Conservation (phyloP, 1,284 basidiomycete genomes). For the Fomitopsis palustris region DNA sequence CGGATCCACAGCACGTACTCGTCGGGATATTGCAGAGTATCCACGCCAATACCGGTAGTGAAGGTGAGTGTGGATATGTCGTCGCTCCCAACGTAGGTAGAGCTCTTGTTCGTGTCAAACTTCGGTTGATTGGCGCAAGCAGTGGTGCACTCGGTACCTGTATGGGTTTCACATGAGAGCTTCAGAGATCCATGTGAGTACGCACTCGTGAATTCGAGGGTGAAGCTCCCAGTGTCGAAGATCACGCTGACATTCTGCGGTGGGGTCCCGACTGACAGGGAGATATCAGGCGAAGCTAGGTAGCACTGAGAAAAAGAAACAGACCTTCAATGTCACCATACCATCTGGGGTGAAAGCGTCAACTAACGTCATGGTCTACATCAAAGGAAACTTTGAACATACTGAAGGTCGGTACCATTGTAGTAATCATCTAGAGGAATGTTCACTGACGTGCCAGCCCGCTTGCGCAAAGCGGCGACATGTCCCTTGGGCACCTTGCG, state of each 20-base stretch:
- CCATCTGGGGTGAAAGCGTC: constrained; percentile 31
- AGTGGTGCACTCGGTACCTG: constrained; percentile 39
- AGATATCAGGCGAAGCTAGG: neutral
- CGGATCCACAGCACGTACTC: constrained; percentile 39
- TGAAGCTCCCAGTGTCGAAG: constrained; percentile 46
- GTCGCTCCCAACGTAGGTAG: constrained; percentile 44
- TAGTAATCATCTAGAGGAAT: constrained; percentile 45
- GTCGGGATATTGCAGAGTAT: constrained; percentile 40
- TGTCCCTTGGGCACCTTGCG: constrained; percentile 24
- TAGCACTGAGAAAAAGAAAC: neutral
- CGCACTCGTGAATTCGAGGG: constrained; percentile 44
- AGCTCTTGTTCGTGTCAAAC: constrained; percentile 43
- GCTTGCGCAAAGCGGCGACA: constrained; percentile 12
- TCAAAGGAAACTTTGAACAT: neutral
- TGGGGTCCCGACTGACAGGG: constrained; percentile 38
- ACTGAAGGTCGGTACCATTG: constrained; percentile 45
- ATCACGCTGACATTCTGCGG: constrained; percentile 44
- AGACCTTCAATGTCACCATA: constrained; percentile 36
- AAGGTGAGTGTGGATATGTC: constrained; percentile 39
- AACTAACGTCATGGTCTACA: constrained; percentile 20
- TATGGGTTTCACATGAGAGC: neutral
- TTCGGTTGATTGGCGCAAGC: constrained; percentile 39
- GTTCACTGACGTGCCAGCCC: constrained; percentile 32
- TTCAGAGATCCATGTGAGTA: no score
- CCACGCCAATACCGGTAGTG: constrained; percentile 49